Percentiles rank a stretch among this genome's conserved stretches.
These are phyloP conservation scores for Drechslera avenae DNA, from an alignment of 2,329 filamentous ascomycete species.

Conservation along the genomic window DNA sequence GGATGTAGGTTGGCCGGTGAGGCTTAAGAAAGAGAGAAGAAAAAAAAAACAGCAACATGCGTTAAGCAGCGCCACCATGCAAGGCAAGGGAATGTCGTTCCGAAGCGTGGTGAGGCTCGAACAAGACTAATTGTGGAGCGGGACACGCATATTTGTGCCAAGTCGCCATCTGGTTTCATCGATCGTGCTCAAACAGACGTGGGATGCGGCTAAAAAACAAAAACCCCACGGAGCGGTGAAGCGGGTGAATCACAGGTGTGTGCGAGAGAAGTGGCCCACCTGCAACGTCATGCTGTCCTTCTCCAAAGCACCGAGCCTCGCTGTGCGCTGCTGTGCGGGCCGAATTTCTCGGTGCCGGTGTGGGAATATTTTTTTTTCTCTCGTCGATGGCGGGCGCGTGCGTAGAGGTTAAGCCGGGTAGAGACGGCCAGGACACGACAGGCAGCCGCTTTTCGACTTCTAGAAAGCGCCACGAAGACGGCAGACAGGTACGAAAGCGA, in stretches of 20 bases:
- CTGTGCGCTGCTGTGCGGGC: slow-evolving; percentile 15
- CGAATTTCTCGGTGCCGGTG: slow-evolving; percentile 22
- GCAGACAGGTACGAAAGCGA: slow-evolving; percentile 15
- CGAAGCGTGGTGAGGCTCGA: slow-evolving; percentile 6
- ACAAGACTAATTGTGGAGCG: neutral
- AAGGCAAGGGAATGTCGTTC: slow-evolving; percentile 11
- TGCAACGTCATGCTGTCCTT: slow-evolving; percentile 30
- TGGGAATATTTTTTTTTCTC: slow-evolving; percentile 11
- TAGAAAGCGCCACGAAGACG: slow-evolving; percentile 23
- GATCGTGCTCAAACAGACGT: slow-evolving; percentile 14
- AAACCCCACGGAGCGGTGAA: slow-evolving; percentile 42
- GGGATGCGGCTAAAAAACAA: slow-evolving; percentile 36
- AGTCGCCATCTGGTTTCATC: slow-evolving; percentile 14
- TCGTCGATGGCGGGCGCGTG: slow-evolving; percentile 23
- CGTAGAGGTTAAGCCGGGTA: slow-evolving; percentile 34
- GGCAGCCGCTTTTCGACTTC: slow-evolving; percentile 10
- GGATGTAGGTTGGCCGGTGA: slow-evolving; percentile 4
- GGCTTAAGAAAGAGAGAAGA: neutral
- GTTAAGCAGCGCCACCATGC: slow-evolving; percentile 13
- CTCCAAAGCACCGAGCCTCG: slow-evolving; percentile 21
- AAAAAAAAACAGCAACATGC: neutral
- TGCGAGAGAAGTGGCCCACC: slow-evolving; percentile 17
- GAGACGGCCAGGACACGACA: slow-evolving; percentile 19
- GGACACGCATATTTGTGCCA: slow-evolving; percentile 7
- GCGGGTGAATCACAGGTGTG: slow-evolving; percentile 25